Percentiles rank a stretch among this genome's conserved stretches.
These are phyloP conservation scores for Pelargonium cotyledonis DNA, from an alignment of 441 rosid genomes.

Conservation along the genomic window DNA sequence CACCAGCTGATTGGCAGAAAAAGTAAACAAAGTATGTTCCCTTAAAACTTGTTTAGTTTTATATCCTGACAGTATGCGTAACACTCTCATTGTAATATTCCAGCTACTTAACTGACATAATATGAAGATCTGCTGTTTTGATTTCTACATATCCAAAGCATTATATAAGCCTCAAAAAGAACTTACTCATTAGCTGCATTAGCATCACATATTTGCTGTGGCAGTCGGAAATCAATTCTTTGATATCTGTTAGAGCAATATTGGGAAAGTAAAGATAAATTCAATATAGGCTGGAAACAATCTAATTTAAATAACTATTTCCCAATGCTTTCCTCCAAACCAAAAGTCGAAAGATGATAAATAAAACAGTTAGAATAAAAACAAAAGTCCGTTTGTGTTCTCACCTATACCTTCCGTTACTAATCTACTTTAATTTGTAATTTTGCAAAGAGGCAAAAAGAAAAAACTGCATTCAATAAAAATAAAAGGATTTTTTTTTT, in stretches of 20 bases:
- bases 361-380: not conserved
- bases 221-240: conserved; percentile 88
- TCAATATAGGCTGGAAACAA: not conserved
- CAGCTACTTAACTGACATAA: conserved; percentile 5
- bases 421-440: not conserved
- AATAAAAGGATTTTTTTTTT: conserved; percentile 1
- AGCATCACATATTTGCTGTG: conserved; percentile 62
- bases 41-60: not conserved
- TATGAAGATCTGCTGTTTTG: not conserved
- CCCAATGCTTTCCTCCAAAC: not conserved
- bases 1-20: not conserved
- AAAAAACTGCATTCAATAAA: not conserved
- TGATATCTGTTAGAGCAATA: conserved; percentile 61
- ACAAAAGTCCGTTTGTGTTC: not conserved
- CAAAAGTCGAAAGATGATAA: not conserved
- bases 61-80: not conserved
- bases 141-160: not conserved
- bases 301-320: not conserved
- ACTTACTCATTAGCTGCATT: conserved; percentile 50
- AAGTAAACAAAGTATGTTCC: not conserved
- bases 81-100: not conserved
- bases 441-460: not conserved
- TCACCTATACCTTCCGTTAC: not conserved
- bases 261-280: conserved; percentile 15
- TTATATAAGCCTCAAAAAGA: conserved; percentile 7